These are phyloP conservation scores for Mycena rosella DNA, from an alignment of 768 basidiomycete genomes.

Conservation along the genomic window DNA sequence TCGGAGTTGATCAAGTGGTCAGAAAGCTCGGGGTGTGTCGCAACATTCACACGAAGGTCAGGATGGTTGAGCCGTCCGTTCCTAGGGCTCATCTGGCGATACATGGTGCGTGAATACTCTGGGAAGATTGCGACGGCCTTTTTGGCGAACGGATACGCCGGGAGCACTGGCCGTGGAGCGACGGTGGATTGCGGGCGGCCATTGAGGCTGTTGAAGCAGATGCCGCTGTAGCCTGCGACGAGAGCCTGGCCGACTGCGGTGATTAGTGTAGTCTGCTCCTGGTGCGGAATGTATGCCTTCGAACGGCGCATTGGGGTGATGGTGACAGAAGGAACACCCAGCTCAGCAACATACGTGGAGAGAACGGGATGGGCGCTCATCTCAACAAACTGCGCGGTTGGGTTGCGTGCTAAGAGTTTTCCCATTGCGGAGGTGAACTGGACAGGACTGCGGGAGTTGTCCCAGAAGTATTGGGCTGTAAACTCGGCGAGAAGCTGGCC, in stretches of 20 bases:
- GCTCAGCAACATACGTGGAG: constrained; percentile 45
- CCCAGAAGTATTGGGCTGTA: constrained; percentile 57
- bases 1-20: constrained; percentile 18
- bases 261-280: constrained; percentile 49
- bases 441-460: constrained; percentile 52
- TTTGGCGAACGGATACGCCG: no score
- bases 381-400: constrained; percentile 50
- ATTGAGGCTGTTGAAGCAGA: no score
- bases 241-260: background rate
- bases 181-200: no score
- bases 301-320: constrained; percentile 30
- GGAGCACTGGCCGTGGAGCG: no score
- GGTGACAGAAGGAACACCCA: constrained; percentile 44
- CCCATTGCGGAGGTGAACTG: constrained; percentile 50
- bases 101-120: no score
- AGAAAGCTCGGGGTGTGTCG: constrained; percentile 9
- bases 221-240: no score
- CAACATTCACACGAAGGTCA: background rate
- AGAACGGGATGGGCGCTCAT: constrained; percentile 56
- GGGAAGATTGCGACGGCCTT: no score
- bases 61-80: background rate
- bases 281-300: constrained; percentile 43
- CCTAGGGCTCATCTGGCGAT: no score
- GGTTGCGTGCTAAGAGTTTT: constrained; percentile 37
- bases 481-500: constrained; percentile 44